Conservation (phyloP, 352 stramenopile genomes). For the Phytophthora citrophthora region DNA sequence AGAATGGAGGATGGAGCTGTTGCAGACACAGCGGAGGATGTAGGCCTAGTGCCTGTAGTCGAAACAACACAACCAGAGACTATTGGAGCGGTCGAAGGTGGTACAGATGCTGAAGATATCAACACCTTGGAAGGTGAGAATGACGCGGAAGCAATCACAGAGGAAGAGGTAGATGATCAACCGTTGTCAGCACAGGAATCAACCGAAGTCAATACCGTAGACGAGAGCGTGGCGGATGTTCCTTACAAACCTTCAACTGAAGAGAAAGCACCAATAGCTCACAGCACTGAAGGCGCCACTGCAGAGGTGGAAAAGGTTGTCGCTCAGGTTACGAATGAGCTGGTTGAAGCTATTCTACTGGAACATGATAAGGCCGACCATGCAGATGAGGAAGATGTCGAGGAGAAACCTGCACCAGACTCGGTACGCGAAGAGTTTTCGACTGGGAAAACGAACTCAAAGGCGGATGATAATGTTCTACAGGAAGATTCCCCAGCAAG, state of each 20-base stretch:
- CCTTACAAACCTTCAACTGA: not conserved
- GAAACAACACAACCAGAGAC: not conserved
- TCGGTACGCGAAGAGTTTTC: not conserved
- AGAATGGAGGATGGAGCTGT: not conserved
- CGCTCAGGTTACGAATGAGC: slow-evolving; percentile 13
- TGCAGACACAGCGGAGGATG: not conserved
- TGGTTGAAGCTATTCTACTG: slow-evolving; percentile 15
- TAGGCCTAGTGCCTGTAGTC: not conserved
- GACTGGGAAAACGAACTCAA: not conserved
- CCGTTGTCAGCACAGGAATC: slow-evolving; percentile 9
- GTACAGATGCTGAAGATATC: not conserved
- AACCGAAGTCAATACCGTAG: not conserved
- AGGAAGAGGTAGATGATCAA: slow-evolving; percentile 2
- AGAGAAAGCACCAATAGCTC: not conserved
- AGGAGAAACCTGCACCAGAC: slow-evolving; percentile 2
- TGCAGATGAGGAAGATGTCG: not conserved
- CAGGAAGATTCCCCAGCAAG: not conserved
- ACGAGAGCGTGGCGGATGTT: not conserved
- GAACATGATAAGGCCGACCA: not conserved
- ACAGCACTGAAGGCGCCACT: not conserved
- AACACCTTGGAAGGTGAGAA: not conserved
- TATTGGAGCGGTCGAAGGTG: not conserved
- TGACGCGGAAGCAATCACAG: not conserved
- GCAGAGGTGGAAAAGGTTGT: slow-evolving; percentile 4
- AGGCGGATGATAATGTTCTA: not conserved